phyloP scores from a whole-genome alignment of 305 asterid genomes.

The Solanum hybrid region DNA sequence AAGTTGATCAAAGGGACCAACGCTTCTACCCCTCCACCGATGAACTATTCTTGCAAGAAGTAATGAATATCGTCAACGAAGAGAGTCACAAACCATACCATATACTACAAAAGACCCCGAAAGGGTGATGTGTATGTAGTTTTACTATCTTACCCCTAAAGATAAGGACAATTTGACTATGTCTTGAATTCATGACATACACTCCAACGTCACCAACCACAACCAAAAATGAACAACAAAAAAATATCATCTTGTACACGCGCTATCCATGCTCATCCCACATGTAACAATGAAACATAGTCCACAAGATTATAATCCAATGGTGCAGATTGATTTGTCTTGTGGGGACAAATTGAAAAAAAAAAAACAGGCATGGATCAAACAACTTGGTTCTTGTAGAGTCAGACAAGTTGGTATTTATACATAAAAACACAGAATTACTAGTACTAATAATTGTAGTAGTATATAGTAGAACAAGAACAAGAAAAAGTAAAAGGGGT shows the following conservation, averaged over 20 bases:
- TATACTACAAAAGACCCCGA: not conserved
- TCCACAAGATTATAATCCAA: not conserved
- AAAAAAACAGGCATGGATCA: not conserved
- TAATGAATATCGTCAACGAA: not conserved
- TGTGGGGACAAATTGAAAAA: not conserved
- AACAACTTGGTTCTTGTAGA: constrained; percentile 4
- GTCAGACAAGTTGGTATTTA: constrained; percentile 5
- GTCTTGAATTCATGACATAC: not conserved
- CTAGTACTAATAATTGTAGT: not conserved
- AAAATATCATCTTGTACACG: not conserved
- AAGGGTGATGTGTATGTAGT: not conserved
- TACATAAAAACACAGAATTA: not conserved
- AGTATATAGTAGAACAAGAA: not conserved
- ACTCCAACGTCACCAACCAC: not conserved
- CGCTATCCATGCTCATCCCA: not conserved
- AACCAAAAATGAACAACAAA: not conserved
- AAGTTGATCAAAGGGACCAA: not conserved
- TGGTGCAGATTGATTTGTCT: not conserved
- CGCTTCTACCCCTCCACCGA: not conserved
- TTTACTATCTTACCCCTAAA: not conserved
- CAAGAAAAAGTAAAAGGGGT: not conserved
- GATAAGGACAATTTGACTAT: not conserved
- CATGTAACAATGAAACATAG: not conserved
- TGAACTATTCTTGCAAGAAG: not conserved
- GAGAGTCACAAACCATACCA: not conserved